Conservation (phyloP, 106 monocot genomes). For the Acorus calamus region DNA sequence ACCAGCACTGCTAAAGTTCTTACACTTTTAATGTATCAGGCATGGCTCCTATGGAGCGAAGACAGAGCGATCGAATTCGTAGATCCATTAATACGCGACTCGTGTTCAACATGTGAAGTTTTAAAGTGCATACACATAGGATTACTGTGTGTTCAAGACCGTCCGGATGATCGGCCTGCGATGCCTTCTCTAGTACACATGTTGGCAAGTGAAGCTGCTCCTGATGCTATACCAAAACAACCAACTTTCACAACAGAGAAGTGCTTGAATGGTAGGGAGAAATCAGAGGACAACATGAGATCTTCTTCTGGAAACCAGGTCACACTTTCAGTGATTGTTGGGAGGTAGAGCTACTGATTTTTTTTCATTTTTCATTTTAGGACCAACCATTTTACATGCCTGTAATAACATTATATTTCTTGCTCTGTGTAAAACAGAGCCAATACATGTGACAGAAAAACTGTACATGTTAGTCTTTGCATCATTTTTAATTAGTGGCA, state of each 20-base stretch:
- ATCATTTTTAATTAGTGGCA: too few relatives aligned
- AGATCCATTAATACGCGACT: conserved; percentile 11
- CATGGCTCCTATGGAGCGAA: conserved; percentile 20
- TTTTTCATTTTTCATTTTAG: not conserved
- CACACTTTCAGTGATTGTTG: conserved; percentile 13
- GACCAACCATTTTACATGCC: too few relatives aligned
- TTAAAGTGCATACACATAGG: conserved; percentile 28
- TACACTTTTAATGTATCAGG: conserved; percentile 7
- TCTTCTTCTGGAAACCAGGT: conserved; percentile 7
- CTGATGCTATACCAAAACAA: conserved; percentile 11
- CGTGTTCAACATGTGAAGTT: conserved; percentile 11
- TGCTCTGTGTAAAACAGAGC: too few relatives aligned
- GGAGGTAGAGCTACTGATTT: conserved; percentile 4
- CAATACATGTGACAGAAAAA: too few relatives aligned
- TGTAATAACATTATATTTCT: too few relatives aligned
- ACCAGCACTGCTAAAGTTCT: not conserved
- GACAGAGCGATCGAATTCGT: conserved; percentile 16
- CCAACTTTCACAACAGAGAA: conserved; percentile 11
- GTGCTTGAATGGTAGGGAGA: not conserved
- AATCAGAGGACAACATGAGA: too few relatives aligned
- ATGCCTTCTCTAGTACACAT: conserved; percentile 13
- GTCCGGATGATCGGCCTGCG: conserved; percentile 17
- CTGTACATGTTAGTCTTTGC: too few relatives aligned
- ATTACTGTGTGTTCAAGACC: conserved; percentile 35
- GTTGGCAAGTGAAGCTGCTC: conserved; percentile 12